Evolutionary conservation across 2,329 filamentous ascomycete genomes (phyloP).

Genomic region (Cucurbitaria berberidis): DNA sequence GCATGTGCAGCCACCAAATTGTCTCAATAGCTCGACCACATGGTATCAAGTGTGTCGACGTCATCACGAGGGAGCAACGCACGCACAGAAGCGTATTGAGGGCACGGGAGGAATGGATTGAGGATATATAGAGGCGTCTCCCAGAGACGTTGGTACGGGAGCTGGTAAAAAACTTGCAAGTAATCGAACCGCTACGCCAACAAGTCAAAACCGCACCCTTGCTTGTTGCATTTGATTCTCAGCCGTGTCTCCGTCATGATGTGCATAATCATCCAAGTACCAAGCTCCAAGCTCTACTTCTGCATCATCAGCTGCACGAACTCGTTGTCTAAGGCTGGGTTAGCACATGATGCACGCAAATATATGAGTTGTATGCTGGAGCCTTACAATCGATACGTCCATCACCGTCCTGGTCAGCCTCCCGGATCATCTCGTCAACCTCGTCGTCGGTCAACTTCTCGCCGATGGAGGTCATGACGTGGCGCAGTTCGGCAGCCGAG

Average conservation of each 20-base stretch:
- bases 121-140: conserved; percentile 45
- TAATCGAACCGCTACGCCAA: conserved; percentile 25
- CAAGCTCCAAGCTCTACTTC: conserved; percentile 50
- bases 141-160: conserved; percentile 26
- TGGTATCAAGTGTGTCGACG: background rate
- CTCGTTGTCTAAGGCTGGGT: conserved; percentile 56
- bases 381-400: conserved; percentile 68
- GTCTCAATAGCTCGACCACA: background rate
- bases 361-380: background rate
- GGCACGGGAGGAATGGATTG: conserved; percentile 39
- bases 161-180: conserved; percentile 31
- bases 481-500: conserved; percentile 65
- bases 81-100: background rate
- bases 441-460: conserved; percentile 68
- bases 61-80: background rate
- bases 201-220: conserved; percentile 33
- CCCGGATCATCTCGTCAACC: conserved; percentile 69
- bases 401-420: conserved; percentile 69
- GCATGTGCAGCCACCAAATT: background rate
- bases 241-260: conserved; percentile 37
- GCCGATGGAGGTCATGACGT: conserved; percentile 69
- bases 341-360: conserved; percentile 7
- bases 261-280: conserved; percentile 39
- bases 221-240: conserved; percentile 37
- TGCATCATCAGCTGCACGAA: conserved; percentile 64